Evolutionary conservation across 192 early-diverging fungal species (phyloP).

Genomic region (Rhizoclosmatium sp.): DNA sequence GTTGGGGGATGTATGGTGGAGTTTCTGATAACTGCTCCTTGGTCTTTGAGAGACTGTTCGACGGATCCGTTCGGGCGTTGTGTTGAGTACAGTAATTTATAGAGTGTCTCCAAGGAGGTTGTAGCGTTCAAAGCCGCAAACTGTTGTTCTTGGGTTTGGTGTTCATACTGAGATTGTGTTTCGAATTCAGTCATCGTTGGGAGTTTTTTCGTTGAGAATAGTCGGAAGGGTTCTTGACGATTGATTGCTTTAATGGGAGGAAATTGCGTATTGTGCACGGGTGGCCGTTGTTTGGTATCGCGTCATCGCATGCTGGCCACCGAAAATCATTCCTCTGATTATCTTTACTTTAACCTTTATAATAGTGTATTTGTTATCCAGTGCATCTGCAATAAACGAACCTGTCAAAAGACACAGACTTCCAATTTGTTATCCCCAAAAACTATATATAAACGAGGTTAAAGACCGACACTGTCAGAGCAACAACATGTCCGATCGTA

Average conservation of each 20-base stretch:
- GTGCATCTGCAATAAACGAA: too few species aligned
- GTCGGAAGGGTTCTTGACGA: not conserved
- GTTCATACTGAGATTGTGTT: not conserved
- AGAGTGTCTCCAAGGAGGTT: slow-evolving; percentile 6
- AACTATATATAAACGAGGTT: too few species aligned
- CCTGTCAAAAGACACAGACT: too few species aligned
- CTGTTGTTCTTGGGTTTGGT: not conserved
- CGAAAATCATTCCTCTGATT: too few species aligned
- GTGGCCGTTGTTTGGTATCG: not conserved
- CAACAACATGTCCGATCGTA: too few species aligned
- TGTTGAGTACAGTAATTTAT: not conserved
- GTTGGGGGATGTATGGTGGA: not conserved
- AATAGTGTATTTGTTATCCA: too few species aligned
- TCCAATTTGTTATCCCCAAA: too few species aligned
- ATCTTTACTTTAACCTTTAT: too few species aligned
- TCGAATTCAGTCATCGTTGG: not conserved
- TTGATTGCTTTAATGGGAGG: not conserved
- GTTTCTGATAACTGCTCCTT: not conserved
- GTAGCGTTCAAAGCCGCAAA: slow-evolving; percentile 12
- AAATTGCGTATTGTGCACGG: not conserved
- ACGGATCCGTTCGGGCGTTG: not conserved
- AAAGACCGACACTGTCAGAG: too few species aligned
- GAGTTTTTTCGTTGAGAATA: not conserved
- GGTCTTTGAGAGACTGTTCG: not conserved
- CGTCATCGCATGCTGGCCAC: not conserved